These are phyloP conservation scores for Fusarium sp. DNA, from an alignment of 2,329 filamentous ascomycete genomes.

Conservation along the genomic window DNA sequence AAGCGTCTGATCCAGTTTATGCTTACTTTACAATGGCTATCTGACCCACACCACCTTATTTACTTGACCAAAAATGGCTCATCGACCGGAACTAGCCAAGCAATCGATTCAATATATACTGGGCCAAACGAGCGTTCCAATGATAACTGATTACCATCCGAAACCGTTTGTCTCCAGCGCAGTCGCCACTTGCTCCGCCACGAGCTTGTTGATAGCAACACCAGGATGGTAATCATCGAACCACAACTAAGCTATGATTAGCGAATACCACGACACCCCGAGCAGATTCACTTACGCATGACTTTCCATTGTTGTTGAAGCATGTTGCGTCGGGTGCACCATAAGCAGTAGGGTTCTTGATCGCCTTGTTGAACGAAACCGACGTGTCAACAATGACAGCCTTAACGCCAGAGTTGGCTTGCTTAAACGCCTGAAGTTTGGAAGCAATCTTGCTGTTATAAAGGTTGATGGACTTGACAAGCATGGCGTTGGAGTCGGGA, in stretches of 20 bases:
- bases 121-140: not conserved
- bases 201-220: conserved; percentile 54
- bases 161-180: not conserved
- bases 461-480: conserved; percentile 50
- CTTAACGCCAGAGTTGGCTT: conserved; percentile 49
- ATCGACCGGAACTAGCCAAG: not conserved
- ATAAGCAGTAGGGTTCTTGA: conserved; percentile 55
- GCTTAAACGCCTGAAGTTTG: conserved; percentile 48
- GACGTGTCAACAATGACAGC: conserved; percentile 55
- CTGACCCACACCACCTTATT: not conserved
- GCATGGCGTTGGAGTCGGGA: conserved; percentile 41
- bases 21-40: not conserved
- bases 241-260: conserved; percentile 50
- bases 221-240: conserved; percentile 58
- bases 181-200: conserved; percentile 52
- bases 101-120: not conserved
- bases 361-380: conserved; percentile 54
- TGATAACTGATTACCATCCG: conserved; percentile 4
- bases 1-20: not conserved
- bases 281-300: conserved; percentile 46
- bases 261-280: rapidly evolving
- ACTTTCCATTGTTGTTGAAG: conserved; percentile 54
- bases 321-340: conserved; percentile 57
- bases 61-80: not conserved
- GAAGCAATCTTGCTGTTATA: conserved; percentile 53